Percentiles rank a stretch among this genome's conserved stretches.
These are phyloP conservation scores for Geotrichum aggregatum DNA, from an alignment of 1,139 yeast species.

Conservation along the genomic window DNA sequence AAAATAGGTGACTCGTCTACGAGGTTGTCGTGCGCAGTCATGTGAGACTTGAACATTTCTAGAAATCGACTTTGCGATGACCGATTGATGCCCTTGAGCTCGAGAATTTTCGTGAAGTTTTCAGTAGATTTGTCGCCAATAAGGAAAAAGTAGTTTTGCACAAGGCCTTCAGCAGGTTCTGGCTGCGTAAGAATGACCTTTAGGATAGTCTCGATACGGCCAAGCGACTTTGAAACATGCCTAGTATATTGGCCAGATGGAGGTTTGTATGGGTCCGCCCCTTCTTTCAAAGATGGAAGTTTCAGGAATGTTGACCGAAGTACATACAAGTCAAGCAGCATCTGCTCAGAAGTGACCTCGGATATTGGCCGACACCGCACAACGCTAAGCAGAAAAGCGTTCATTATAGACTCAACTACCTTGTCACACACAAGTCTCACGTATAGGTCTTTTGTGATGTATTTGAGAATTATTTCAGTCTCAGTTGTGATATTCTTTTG, in stretches of 20 bases:
- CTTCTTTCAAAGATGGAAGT: slow-evolving; percentile 43
- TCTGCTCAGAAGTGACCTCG: slow-evolving; percentile 73
- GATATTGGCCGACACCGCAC: slow-evolving; percentile 60
- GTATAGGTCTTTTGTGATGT: slow-evolving; percentile 67
- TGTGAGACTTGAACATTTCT: slow-evolving; percentile 58
- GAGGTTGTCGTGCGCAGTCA: slow-evolving; percentile 49
- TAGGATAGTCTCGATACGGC: slow-evolving; percentile 57
- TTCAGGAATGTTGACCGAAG: slow-evolving; percentile 54
- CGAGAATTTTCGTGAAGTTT: slow-evolving; percentile 63
- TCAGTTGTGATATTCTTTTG: slow-evolving; percentile 47
- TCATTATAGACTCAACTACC: slow-evolving; percentile 60
- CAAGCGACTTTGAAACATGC: slow-evolving; percentile 49
- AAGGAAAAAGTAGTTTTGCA: slow-evolving; percentile 61
- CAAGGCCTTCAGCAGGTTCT: slow-evolving; percentile 62
- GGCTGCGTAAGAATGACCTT: slow-evolving; percentile 61
- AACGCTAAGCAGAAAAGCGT: slow-evolving; percentile 56
- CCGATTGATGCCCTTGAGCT: slow-evolving; percentile 54
- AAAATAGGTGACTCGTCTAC: slow-evolving; percentile 47
- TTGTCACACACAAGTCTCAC: slow-evolving; percentile 72
- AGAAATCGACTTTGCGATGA: slow-evolving; percentile 49
- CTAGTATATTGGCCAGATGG: slow-evolving; percentile 40
- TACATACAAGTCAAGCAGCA: slow-evolving; percentile 64
- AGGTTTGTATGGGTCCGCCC: slow-evolving; percentile 20
- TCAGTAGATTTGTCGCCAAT: slow-evolving; percentile 60
- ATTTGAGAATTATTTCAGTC: slow-evolving; percentile 51